Evolutionary conservation across 2,329 filamentous ascomycete genomes (phyloP), one percentile per base, ranked within the genome.

Genomic region (Juglanconis juglandina): DNA sequence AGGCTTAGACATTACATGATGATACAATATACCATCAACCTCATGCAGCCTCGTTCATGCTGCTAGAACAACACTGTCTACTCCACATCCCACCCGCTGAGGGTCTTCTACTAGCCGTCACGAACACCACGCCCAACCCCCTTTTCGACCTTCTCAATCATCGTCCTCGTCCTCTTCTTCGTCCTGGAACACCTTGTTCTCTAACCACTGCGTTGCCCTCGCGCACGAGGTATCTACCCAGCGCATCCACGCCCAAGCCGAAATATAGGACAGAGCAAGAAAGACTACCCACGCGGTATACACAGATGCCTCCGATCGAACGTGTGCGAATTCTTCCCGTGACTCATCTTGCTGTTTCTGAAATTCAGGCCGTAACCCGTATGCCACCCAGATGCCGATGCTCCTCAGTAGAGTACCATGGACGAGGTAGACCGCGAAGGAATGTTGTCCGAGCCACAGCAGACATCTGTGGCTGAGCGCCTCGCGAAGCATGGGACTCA

Each of bases 401-500:
- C 78, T 79, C 24, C 81, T 78, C 50, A 84, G 68, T 14, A 84
- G 74, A 0, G 80, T 82, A 51, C 81, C 81, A 67, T 84, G 81
- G 9, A 78, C 74, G 11, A 84, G 76, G 66, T 84, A 84, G 4
- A 84, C 80, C 32, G 81, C 80, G 61, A 83, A 83, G 56, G 78
- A 81, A 68, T 82, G 80, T 61, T 77, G 76, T n/a, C 81, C 81
- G 3, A 83, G 72, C 79, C 79, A 83, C 61, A 82, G 77, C 41
- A 83, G 77, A 2, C 79, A 64, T 34, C 75, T 74, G 68, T 79
- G 80, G 4, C 79, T 79, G 32, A 84, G 76, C 24, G 81, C 72
- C 33, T 74, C 73, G 64, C 82, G 80, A 7, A 81, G 71, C 5
- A 72, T 68, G 0, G 79, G 79, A 1, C 79, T 81, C 14, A 83